These are phyloP conservation scores for Fusarium citri DNA, from an alignment of 2,329 filamentous ascomycete genomes.

Conservation along the genomic window DNA sequence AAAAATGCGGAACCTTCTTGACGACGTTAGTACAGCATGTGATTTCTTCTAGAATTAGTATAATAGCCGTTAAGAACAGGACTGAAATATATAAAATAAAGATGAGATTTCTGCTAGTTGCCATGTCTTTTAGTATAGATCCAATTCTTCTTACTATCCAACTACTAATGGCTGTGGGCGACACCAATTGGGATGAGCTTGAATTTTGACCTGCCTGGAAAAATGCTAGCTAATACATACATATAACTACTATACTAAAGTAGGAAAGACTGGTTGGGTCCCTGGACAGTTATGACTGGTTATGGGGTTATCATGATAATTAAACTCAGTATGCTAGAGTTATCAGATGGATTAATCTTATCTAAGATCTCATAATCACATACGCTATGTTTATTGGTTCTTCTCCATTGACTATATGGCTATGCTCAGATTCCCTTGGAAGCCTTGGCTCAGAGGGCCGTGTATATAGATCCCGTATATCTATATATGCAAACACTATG, in stretches of 20 bases:
- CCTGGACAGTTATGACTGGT: neutral
- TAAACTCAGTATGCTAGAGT: neutral
- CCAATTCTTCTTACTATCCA: neutral
- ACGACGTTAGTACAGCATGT: neutral
- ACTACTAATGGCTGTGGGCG: neutral
- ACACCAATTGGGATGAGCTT: too few relatives aligned
- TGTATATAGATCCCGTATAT: neutral
- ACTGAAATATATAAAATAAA: neutral
- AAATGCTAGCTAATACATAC: too few relatives aligned
- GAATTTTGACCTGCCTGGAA: too few relatives aligned
- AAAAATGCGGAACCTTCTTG: neutral
- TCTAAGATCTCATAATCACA: neutral
- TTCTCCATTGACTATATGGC: neutral
- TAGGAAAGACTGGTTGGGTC: neutral
- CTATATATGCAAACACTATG: neutral
- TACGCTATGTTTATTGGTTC: neutral
- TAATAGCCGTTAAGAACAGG: neutral
- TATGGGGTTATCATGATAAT: neutral
- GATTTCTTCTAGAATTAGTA: neutral
- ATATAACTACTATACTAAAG: too few relatives aligned
- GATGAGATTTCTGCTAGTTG: neutral
- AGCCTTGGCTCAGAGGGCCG: fast-evolving
- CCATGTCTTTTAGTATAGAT: neutral
- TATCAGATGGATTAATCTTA: neutral
- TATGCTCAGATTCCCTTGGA: neutral